Evolutionary conservation across 2,329 filamentous ascomycete species (phyloP), one percentile per base, ranked within the genome.

Genomic region (Aureobasidium sp.): DNA sequence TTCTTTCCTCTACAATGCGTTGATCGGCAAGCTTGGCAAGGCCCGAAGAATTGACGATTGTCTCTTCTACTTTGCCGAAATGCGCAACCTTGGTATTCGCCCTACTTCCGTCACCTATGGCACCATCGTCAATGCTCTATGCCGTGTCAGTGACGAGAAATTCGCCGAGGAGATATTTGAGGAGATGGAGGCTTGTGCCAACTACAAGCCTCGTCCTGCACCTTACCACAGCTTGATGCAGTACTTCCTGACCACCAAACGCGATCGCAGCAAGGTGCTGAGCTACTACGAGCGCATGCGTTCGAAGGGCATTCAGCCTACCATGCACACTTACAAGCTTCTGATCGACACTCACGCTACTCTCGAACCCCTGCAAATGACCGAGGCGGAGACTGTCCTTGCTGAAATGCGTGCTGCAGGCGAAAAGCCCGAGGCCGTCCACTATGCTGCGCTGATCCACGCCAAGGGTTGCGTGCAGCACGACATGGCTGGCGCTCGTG

Each of bases 171-270:
- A 97, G 76, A 85, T 97, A 69, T 99, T 99, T 72, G 91, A 97
- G 72, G 94, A 99, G 79, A 99, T 99, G 94, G 94, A 99, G 79
- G 86, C 88, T 51, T 96, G 96, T 88, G 88, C 91, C 62, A 99
- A 99, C 80, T 99, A 99, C 84, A 97, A 97, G 81, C 91, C 94
- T 44, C 88, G 94, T 11, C 92, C 94, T 29, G 94, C 94, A 27
- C 94, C 94, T 0, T 99, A 99, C 82, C 97, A 99, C 81, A 96
- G 91, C 76, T 89, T 99, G 87, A 99, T 99, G 86, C 94, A 99
- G 74, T 97, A 96, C 79, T 99, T 97, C 84, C 81, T 97, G 68
- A 96, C 90, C 62, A 97, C 93, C 61, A 97, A 97, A 84, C 90
- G 91, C 59, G 93, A 99, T 75, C 93, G 94, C 78, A 79, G 82